phyloP scores from a whole-genome alignment of 805 yeast genomes.

The Lipomyces spencermartinsiae region DNA sequence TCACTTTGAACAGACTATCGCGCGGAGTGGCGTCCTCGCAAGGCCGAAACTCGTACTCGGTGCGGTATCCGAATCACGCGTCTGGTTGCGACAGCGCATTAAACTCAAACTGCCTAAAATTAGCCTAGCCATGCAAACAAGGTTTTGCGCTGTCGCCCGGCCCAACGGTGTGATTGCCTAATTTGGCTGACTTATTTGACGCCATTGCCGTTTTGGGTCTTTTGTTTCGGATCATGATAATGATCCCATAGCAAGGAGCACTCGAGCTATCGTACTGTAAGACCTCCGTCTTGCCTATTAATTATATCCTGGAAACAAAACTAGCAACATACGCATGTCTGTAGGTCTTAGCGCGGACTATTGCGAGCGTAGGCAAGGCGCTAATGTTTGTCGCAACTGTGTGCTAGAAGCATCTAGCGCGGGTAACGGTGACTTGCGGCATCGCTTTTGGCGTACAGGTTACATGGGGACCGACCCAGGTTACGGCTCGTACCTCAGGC shows the following conservation, averaged over 20 bases:
- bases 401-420: no score
- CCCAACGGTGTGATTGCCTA: neutral
- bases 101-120: slow-evolving; percentile 1
- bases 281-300: no score
- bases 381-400: no score
- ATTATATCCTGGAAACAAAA: no score
- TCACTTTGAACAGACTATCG: no score
- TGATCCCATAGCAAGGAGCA: no score
- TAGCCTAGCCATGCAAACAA: neutral
- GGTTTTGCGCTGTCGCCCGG: neutral
- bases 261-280: no score
- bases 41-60: neutral
- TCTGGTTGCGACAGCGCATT: neutral
- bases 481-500: neutral
- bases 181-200: neutral
- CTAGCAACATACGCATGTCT: no score
- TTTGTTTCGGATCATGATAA: neutral
- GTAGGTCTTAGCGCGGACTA: no score
- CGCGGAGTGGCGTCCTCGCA: no score
- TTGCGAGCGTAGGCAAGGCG: no score
- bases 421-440: neutral
- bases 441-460: neutral
- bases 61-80: neutral
- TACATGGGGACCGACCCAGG: neutral
- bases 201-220: neutral